A percentile compares a stretch with the other conserved stretches of the same genome.
Evolutionary conservation across 352 stramenopile genomes (phyloP).

Genomic region (Phytophthora pistaciae): DNA sequence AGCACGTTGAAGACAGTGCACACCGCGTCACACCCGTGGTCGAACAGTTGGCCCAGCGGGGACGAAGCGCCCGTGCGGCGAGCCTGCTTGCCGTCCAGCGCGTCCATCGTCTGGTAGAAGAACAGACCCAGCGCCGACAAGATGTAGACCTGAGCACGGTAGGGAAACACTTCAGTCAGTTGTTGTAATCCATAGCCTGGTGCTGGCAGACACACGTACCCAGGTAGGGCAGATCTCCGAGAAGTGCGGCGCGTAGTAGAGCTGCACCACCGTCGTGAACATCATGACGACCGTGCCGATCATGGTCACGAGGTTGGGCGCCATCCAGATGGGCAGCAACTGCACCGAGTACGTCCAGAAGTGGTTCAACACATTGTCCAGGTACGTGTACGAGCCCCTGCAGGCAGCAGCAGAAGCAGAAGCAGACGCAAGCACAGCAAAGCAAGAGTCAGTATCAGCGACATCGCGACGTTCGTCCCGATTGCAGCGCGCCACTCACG

Average conservation of each 20-base stretch:
- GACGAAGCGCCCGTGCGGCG: constrained; percentile 94
- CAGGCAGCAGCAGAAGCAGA: background rate
- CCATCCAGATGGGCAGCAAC: constrained; percentile 90
- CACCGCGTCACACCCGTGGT: constrained; percentile 95
- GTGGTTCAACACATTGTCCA: constrained; percentile 90
- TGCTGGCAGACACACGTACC: constrained; percentile 27
- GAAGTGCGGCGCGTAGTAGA: constrained; percentile 79
- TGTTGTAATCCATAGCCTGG: background rate
- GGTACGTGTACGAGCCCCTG: constrained; percentile 87
- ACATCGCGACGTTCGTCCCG: background rate
- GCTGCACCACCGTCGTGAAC: constrained; percentile 81
- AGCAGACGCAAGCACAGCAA: background rate
- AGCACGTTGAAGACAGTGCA: constrained; percentile 87
- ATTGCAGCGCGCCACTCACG: constrained; percentile 50
- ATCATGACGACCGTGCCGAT: constrained; percentile 84
- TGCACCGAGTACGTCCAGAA: constrained; percentile 90
- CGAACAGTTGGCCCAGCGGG: constrained; percentile 98
- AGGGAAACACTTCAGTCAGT: background rate
- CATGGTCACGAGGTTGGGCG: constrained; percentile 93
- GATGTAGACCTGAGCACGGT: constrained; percentile 60
- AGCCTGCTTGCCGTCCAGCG: constrained; percentile 99
- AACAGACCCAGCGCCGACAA: constrained; percentile 84
- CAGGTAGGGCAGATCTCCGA: constrained; percentile 68
- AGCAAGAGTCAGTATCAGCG: constrained; percentile 2
- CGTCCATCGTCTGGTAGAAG: constrained; percentile 98